Evolutionary conservation across 805 yeast species (phyloP).

Genomic region (Wickerhamomyces tratensis): DNA sequence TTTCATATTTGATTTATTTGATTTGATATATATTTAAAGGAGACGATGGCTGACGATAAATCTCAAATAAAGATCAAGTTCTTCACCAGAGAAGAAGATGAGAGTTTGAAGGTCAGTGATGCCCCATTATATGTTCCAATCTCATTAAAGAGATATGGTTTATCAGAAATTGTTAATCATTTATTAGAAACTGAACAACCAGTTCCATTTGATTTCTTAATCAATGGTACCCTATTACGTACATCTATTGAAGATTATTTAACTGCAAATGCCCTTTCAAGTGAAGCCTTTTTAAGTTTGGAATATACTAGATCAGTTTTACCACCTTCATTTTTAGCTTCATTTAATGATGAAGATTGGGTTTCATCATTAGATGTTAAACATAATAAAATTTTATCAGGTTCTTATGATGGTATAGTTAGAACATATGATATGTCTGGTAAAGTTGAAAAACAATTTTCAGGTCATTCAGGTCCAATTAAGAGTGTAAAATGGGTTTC

Average conservation of each 20-base stretch:
- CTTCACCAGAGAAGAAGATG: conserved; percentile 80
- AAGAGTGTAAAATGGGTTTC: conserved; percentile 75
- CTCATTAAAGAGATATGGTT: conserved; percentile 77
- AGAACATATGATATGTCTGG: conserved; percentile 84
- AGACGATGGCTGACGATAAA: conserved; percentile 21
- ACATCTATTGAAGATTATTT: conserved; percentile 75
- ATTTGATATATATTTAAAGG: background rate
- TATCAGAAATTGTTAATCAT: conserved; percentile 93
- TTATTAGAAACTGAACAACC: conserved; percentile 51
- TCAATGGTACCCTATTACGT: conserved; percentile 76
- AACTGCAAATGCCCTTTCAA: conserved; percentile 64
- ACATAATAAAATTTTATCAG: conserved; percentile 55
- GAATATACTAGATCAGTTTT: conserved; percentile 90
- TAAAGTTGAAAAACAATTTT: conserved; percentile 64
- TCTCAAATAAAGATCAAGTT: conserved; percentile 75
- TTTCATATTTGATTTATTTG: too few species aligned
- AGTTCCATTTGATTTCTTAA: conserved; percentile 86
- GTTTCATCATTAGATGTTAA: conserved; percentile 52
- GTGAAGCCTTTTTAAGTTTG: conserved; percentile 67
- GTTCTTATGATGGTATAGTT: conserved; percentile 92
- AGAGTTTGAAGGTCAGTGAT: conserved; percentile 63
- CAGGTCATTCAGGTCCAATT: conserved; percentile 85
- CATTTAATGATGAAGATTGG: conserved; percentile 94
- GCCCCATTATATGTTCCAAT: conserved; percentile 86
- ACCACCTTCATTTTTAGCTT: conserved; percentile 88